Conservation (phyloP, 352 stramenopile genomes). For the Nothophytophthora sp. region DNA sequence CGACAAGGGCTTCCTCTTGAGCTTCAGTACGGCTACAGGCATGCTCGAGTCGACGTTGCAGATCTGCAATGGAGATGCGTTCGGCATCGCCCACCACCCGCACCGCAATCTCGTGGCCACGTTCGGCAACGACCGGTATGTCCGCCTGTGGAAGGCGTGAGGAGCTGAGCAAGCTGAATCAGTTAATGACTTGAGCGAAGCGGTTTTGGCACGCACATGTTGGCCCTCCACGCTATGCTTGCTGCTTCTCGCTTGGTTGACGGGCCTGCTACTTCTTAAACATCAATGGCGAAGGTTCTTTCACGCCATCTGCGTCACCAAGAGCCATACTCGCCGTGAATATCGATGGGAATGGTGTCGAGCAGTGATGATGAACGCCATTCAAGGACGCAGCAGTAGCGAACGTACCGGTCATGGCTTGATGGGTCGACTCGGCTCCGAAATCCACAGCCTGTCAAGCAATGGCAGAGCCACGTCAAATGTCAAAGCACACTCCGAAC, state of each 20-base stretch:
- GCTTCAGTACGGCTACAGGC: constrained; percentile 57
- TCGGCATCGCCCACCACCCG: constrained; percentile 86
- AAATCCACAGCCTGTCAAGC: constrained; percentile 10
- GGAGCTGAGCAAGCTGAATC: background rate
- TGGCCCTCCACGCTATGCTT: background rate
- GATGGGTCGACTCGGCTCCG: constrained; percentile 9
- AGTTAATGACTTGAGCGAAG: background rate
- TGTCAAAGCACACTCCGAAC: background rate
- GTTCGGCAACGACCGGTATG: constrained; percentile 85
- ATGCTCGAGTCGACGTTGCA: constrained; percentile 77
- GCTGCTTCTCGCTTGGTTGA: background rate
- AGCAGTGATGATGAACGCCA: background rate
- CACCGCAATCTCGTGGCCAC: constrained; percentile 90
- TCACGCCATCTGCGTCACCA: constrained; percentile 13
- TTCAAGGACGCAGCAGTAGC: background rate
- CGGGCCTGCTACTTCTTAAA: constrained; percentile 40
- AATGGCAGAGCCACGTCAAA: too few relatives aligned
- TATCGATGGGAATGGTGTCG: background rate
- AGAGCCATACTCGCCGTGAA: background rate
- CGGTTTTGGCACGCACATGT: background rate
- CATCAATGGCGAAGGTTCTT: constrained; percentile 40
- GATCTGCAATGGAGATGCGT: constrained; percentile 78
- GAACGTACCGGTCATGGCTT: constrained; percentile 8
- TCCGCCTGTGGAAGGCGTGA: constrained; percentile 83
- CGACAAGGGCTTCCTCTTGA: constrained; percentile 83